phyloP scores from a whole-genome alignment of 192 early-diverging fungal species.

The Backusella liffmaniae region DNA sequence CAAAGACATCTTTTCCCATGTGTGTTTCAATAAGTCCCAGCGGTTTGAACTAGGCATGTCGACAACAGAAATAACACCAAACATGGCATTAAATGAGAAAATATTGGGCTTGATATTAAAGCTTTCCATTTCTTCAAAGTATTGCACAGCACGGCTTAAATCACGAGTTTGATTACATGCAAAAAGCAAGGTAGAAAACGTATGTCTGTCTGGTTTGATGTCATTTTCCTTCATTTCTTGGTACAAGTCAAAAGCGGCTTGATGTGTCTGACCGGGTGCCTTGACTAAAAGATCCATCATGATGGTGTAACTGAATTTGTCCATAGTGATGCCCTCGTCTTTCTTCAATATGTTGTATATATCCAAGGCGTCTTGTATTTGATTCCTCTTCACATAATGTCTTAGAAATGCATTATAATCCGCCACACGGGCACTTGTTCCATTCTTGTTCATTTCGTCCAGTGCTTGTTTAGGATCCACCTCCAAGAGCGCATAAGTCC shows the following conservation, averaged over 20 bases:
- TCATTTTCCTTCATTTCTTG: constrained; percentile 33
- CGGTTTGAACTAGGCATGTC: neutral
- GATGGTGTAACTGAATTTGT: constrained; percentile 37
- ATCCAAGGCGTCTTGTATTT: constrained; percentile 27
- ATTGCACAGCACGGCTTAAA: constrained; percentile 5
- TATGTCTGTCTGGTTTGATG: constrained; percentile 18
- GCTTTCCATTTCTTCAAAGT: constrained; percentile 28
- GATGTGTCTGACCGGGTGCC: constrained; percentile 7
- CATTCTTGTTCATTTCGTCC: constrained; percentile 1
- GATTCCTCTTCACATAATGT: constrained; percentile 20
- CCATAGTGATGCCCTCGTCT: constrained; percentile 7
- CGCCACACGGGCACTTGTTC: neutral
- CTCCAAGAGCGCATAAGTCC: constrained; percentile 16
- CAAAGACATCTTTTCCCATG: constrained; percentile 19
- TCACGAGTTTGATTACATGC: neutral
- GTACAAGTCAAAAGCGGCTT: constrained; percentile 24
- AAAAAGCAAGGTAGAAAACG: constrained; percentile 25
- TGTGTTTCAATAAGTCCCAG: neutral
- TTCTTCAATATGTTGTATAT: constrained; percentile 28
- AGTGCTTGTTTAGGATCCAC: constrained; percentile 14
- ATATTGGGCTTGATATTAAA: constrained; percentile 18
- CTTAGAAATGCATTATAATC: constrained; percentile 39
- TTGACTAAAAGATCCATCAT: constrained; percentile 36
- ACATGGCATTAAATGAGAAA: constrained; percentile 21
- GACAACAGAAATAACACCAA: constrained; percentile 1